Conservation (phyloP, 352 stramenopile genomes). For the Pythium aquatile region DNA sequence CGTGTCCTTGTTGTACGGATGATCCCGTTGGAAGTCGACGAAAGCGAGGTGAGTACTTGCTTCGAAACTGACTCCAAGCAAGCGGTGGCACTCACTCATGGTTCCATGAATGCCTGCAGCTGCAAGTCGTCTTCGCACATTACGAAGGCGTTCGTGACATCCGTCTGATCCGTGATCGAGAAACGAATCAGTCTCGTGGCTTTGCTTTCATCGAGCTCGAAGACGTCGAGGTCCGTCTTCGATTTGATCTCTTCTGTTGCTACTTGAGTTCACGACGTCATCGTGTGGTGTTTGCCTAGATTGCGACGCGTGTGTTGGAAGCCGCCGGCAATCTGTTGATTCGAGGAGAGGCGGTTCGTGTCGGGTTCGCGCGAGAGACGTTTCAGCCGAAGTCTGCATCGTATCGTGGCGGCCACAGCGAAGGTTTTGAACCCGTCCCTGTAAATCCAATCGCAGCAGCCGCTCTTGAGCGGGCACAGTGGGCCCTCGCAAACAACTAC, state of each 20-base stretch:
- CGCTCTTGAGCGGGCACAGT: slow-evolving; percentile 79
- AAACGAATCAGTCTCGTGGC: slow-evolving; percentile 58
- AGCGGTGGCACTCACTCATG: neutral
- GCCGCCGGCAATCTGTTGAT: neutral
- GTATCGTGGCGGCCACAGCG: slow-evolving; percentile 4
- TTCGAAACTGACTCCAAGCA: neutral
- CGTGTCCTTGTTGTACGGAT: slow-evolving; percentile 68
- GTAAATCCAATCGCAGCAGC: slow-evolving; percentile 53
- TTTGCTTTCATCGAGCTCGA: slow-evolving; percentile 83
- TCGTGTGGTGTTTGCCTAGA: neutral
- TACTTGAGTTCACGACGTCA: neutral
- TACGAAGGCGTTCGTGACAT: slow-evolving; percentile 70
- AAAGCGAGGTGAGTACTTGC: slow-evolving; percentile 57
- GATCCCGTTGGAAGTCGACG: slow-evolving; percentile 67
- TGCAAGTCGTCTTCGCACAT: slow-evolving; percentile 70
- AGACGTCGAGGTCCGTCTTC: slow-evolving; percentile 52
- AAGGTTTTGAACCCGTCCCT: slow-evolving; percentile 4
- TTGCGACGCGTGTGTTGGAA: slow-evolving; percentile 11
- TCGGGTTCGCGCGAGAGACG: slow-evolving; percentile 62
- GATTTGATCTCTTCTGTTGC: neutral
- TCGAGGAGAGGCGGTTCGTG: slow-evolving; percentile 31
- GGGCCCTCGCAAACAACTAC: slow-evolving; percentile 69
- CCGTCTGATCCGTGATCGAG: slow-evolving; percentile 68
- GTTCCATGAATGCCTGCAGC: slow-evolving; percentile 29
- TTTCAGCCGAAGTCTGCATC: slow-evolving; percentile 11